Percentiles rank a stretch among this genome's conserved stretches.
Conservation (phyloP, 768 basidiomycete genomes). For the Termitomyces sp. region DNA sequence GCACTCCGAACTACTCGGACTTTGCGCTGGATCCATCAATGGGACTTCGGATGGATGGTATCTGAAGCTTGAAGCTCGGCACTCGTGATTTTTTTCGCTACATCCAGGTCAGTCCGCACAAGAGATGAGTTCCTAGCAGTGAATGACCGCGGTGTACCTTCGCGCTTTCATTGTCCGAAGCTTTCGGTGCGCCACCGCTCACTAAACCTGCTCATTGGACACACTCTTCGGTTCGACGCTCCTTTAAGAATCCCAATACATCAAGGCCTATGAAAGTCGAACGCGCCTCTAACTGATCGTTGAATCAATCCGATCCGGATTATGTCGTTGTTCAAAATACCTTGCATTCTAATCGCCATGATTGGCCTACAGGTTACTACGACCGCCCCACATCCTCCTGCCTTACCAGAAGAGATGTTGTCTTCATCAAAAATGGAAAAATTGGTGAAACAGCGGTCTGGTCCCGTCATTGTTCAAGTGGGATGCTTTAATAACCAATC, state of each 20-base stretch:
- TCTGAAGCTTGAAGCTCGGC: background rate
- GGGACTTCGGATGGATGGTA: background rate
- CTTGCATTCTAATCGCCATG: conserved; percentile 39
- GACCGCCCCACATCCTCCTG: conserved; percentile 44
- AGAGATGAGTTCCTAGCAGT: background rate
- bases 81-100: conserved; percentile 1
- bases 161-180: conserved; percentile 1
- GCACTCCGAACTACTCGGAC: background rate
- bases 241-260: background rate
- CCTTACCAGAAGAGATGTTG: conserved; percentile 26
- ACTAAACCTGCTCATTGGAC: background rate
- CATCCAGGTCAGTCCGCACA: background rate
- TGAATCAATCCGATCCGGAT: background rate
- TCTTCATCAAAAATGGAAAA: conserved; percentile 32
- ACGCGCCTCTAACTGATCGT: background rate
- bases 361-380: conserved; percentile 38
- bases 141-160: conserved; percentile 4
- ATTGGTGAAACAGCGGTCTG: conserved; percentile 30
- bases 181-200: conserved; percentile 15
- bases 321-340: conserved; percentile 34
- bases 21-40: background rate
- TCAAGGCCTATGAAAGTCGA: background rate
- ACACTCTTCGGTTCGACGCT: background rate
- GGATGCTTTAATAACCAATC: background rate
- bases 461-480: conserved; percentile 33